Base-by-base conservation (phyloP, 768 basidiomycete genomes). In the Ramaria rubella region DNA sequence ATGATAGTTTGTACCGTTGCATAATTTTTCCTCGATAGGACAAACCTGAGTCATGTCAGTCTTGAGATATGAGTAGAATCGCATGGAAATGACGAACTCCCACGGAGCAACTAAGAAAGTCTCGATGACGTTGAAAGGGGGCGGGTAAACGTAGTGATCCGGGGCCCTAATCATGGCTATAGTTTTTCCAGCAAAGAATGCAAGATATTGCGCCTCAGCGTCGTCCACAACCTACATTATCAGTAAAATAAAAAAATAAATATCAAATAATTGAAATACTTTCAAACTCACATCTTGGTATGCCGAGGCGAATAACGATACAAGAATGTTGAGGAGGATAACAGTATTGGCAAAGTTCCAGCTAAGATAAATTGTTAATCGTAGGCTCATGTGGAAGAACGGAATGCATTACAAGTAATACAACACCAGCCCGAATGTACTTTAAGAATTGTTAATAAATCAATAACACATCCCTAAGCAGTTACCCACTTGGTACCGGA, bases 271-370 rank as follows among this genome's bases (percentile, higher is more conserved):
- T 6, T 14, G 34, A 27, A 31, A 19, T 15, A 36, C 12, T 26
- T 2, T 43, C 5, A 24, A n/a, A 72, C 79, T 68, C 55, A 90
- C 91, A 63, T 94, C 93, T 11, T 85, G 82, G 64, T 95, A 95
- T 1, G 93, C 92, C 49, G 92, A 90, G 17, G 93, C 85, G 68
- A 96, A 96, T 63, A 97, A 73, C n/a, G 94, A 96, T 63, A 97
- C 93, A 65, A 97, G 77, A 65, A 97, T 84, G 67, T 97, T 97
- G 67, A 96, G 80, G 49, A 96, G 77, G 53, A 97, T 81, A 49
- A 96, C 79, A 17, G 82, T 87, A 2, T 90, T 86, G 21, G 84
- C 79, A 53, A 90, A 79, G 70, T 86, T 92, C 92, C 91, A 94
- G 43, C 86, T 87, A 59, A 29, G 17, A 23, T 19, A 14, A 27